Evolutionary conservation across 164 flowering plant genomes (phyloP), one percentile per base, ranked within the genome.

Genomic region (Taxillus chinensis): DNA sequence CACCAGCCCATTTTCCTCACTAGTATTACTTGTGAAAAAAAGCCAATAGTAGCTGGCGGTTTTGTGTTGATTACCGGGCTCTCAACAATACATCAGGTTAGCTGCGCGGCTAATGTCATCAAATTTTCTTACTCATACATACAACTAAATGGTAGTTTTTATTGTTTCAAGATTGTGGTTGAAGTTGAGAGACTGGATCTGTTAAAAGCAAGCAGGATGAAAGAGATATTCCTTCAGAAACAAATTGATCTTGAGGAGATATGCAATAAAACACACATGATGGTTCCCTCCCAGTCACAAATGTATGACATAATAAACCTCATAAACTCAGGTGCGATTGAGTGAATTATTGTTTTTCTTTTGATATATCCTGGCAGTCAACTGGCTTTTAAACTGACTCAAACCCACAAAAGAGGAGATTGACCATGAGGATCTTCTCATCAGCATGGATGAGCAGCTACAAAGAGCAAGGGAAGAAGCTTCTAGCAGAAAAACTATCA

Each of bases 131-230:
- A 56, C 49, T 9, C 15, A 39, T 5, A 48, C 17, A 13, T n/a
- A 40, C n/a, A 3, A 45, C 8, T 14, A 16, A 59, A 27, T 27
- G 15, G 45, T 57, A 57, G 67, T 62, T 60, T 45, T 59, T 58
- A 55, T 52, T 69, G 53, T 73, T 68, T 70, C 57, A 64, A 92
- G 98, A 93, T 84, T 46, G 98, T 87, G 62, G 79, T 83, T 57
- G 96, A 89, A 81, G 96, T 88, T 60, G 72, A 80, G 75, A 84
- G 93, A 73, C 70, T 87, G 74, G 96, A 90, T 73, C 87, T 82
- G 43, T 66, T 87, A 61, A 90, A 92, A 77, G 92, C 95, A 63
- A 86, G 85, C 87, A 92, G 82, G 81, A 87, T 86, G 90, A 90
- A 86, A 70, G 96, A 92, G 65, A 79, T 92, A 54, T 89, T 87